Evolutionary conservation across 345 rosid genomes (phyloP), one percentile per base, ranked within the genome.

Genomic region (Linum trigynum): DNA sequence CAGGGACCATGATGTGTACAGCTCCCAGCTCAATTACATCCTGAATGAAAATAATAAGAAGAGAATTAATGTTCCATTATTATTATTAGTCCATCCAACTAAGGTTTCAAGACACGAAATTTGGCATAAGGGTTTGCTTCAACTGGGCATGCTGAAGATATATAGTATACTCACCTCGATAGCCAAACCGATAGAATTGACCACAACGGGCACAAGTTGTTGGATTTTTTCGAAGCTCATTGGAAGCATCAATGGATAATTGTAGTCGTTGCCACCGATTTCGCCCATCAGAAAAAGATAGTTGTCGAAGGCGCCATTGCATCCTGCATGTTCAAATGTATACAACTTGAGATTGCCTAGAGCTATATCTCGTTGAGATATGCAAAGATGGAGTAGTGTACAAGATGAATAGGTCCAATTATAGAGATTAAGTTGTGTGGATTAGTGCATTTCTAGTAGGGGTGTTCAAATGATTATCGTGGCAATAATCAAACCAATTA

Each of bases 11-110:
- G 42, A 84, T 63, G 59, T 81, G 72, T 39, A 40, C 63, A 1
- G 80, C 85, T 0, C 89, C 86, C 16, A 78, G 50, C 58, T 80
- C 64, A 3, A 84, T 72, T 65, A 84, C 16, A 17, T 74, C 86
- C 86, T 84, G 75, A 50, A 70, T 35, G 56, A 57, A 39, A 9
- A 15, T 17, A 36, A 11, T 2, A 23, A 23, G 32, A 23, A 23
- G 32, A 23, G 0, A 59, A 23, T 59, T 48, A 9, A 23, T 23
- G 53, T 48, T 48, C 3, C 32, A 23, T 23, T 23, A 48, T 41
- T 4, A 23, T 23, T 23, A 48, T 41, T 4, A 4, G 9, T 48
- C 11, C 14, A 48, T 48, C 53, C 12, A 48, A 23, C 32, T 23
- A 23, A 0, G 3, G 8, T 48, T 23, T 23, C 53, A 48, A 48